Conservation (phyloP, 352 stramenopile genomes). For the Globisporangium viniferum region DNA sequence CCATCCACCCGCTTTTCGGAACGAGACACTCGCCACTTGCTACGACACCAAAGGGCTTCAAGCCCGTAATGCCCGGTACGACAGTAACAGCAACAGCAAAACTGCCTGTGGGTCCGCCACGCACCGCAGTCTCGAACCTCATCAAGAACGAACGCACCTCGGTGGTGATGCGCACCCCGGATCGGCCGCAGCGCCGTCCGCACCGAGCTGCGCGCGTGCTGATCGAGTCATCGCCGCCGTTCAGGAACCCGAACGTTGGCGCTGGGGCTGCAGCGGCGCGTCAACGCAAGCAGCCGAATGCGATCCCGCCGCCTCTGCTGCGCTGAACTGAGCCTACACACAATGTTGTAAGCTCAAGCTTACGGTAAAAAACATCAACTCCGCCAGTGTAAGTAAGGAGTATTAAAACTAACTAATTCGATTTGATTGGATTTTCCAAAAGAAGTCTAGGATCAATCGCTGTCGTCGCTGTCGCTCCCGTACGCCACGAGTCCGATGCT, state of each 20-base stretch:
- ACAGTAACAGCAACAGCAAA: not conserved
- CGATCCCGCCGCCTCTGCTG: conserved; percentile 22
- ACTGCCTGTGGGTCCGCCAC: not conserved
- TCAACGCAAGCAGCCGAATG: conserved; percentile 18
- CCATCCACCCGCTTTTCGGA: not conserved
- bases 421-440: not conserved
- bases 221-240: conserved; percentile 72
- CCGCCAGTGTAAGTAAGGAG: not conserved
- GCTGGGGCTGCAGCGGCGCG: conserved; percentile 13
- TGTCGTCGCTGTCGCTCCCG: conserved; percentile 70
- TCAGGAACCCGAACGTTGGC: conserved; percentile 42
- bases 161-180: conserved; percentile 76
- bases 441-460: conserved; percentile 14
- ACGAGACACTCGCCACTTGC: not conserved
- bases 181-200: conserved; percentile 60
- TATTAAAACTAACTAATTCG: not conserved
- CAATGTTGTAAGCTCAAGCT: not conserved
- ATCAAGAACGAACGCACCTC: conserved; percentile 15
- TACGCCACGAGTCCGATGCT: conserved; percentile 57
- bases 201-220: conserved; percentile 45
- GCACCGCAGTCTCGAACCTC: conserved; percentile 14
- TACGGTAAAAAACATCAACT: not conserved
- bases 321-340: conserved; percentile 10
- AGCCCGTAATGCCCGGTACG: conserved; percentile 3
- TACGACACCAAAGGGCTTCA: conserved; percentile 1